Base-by-base conservation (phyloP, 805 yeast species). In the Wickerhamiella brachini region DNA sequence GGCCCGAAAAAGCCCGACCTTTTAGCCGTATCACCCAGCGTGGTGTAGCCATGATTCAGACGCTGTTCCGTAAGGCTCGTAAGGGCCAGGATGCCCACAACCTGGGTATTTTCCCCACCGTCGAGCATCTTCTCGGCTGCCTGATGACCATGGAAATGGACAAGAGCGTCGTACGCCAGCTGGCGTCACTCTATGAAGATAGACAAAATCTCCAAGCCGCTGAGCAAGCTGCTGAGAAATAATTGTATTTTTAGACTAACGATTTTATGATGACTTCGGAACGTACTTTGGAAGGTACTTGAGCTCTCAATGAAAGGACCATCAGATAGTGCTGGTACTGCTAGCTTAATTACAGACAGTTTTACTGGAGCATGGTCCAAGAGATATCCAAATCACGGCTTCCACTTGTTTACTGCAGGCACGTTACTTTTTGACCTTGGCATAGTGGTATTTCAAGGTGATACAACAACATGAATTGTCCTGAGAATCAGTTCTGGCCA, bases 91-190 rank as follows among this genome's bases (percentile, higher is more conserved):
- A 18, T 15, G 42, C 52, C 7, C 49, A 56, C 44, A 18, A 42
- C 42, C 44, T 55, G 1, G 70, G 71, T 5, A 63, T 69, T 24
- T 51, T 63, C 12, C 72, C 72, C 10, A 65, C 66, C 10, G 63
- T 65, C 18, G 72, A 68, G 57, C 66, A 68, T 20, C 56, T 69
- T 23, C 59, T 68, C 9, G 71, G 71, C 6, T 70, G 70, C 9
- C 58, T 68, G 54, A 57, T 69, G 56, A 69, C 71, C 1, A 56
- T 58, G 2, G 65, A 65, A 31, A 68, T 68, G 70, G 72, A 68
- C 55, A 63, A 64, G 49, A 57, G 51, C 20, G 70, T 68, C 13
- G 68, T 69, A 29, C 59, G 62, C 38, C 68, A 68, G 45, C 57
- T 68, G 44, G 60, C 67, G 47, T 56, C 60, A 2, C 58, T 67